phyloP scores from a whole-genome alignment of 1,139 yeast genomes.

The Scheffersomyces illinoinensis region DNA sequence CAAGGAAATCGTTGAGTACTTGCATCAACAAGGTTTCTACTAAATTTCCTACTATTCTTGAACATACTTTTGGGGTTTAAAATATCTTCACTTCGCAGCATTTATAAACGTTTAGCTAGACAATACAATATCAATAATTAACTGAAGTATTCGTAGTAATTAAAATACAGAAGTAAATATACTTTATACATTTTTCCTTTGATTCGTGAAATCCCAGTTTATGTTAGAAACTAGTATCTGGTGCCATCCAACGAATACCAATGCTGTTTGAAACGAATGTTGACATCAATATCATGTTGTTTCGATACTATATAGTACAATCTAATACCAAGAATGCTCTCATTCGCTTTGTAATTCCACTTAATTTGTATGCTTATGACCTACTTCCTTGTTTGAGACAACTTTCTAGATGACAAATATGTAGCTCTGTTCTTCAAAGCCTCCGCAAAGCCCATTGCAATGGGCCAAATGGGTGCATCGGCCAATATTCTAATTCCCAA shows the following conservation, averaged over 20 bases:
- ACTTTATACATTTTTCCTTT: constrained; percentile 3
- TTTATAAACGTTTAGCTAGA: background rate
- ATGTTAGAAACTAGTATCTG: background rate
- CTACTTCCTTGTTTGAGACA: background rate
- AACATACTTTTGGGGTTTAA: background rate
- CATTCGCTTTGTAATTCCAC: background rate
- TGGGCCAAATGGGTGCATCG: constrained; percentile 84
- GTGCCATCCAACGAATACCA: background rate
- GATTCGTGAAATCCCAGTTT: constrained; percentile 3
- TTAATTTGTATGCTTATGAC: background rate
- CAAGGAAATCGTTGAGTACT: constrained; percentile 64
- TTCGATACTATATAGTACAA: background rate
- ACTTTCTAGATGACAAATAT: constrained; percentile 9
- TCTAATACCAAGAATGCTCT: background rate
- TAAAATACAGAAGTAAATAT: constrained; percentile 4
- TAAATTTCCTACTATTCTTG: constrained; percentile 2
- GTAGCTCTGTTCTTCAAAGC: constrained; percentile 70
- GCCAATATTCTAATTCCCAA: constrained; percentile 73
- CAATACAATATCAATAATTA: background rate
- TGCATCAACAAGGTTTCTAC: constrained; percentile 80
- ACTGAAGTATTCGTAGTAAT: background rate
- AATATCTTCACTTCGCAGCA: background rate
- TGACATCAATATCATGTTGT: background rate
- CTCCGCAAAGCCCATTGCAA: constrained; percentile 73
- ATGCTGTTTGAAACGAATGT: background rate